Conservation (phyloP, 805 yeast species). For the Starmerella apicola region DNA sequence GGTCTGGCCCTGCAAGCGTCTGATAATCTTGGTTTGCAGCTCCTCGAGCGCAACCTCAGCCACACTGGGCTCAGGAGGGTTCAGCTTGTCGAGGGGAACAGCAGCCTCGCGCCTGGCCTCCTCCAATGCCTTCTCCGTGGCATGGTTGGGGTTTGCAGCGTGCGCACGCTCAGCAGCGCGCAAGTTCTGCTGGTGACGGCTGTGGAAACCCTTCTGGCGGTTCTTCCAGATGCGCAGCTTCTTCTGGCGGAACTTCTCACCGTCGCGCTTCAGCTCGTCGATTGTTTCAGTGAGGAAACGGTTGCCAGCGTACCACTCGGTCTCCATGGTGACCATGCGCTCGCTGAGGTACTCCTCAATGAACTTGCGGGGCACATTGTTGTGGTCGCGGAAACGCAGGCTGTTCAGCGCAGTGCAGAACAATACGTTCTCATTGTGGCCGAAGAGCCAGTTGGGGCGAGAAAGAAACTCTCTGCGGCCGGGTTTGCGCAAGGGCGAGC, state of each 20-base stretch:
- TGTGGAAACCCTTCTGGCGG: constrained; percentile 14
- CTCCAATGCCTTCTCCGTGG: constrained; percentile 6
- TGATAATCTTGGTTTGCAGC: constrained; percentile 17
- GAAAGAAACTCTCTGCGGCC: constrained; percentile 16
- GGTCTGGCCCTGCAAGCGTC: constrained; percentile 20
- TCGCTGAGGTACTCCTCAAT: constrained; percentile 17
- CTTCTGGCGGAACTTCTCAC: constrained; percentile 7
- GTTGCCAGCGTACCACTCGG: constrained; percentile 17
- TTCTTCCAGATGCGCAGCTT: constrained; percentile 7
- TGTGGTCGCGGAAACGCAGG: constrained; percentile 16
- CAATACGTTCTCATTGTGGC: constrained; percentile 17
- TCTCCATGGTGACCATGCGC: constrained; percentile 15
- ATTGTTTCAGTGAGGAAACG: constrained; percentile 13
- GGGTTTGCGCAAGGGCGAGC: background rate
- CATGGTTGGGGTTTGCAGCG: constrained; percentile 3
- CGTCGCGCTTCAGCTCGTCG: constrained; percentile 6
- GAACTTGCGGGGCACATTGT: constrained; percentile 19
- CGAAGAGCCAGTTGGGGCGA: constrained; percentile 19
- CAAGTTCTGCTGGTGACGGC: constrained; percentile 8
- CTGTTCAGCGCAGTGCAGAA: constrained; percentile 16
- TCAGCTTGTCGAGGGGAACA: constrained; percentile 10
- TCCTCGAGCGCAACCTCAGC: constrained; percentile 17
- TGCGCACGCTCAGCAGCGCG: constrained; percentile 4
- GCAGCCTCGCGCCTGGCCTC: constrained; percentile 10
- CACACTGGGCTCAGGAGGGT: constrained; percentile 10